Percentiles rank a stretch among this genome's conserved stretches.
Evolutionary conservation across 2,329 filamentous ascomycete species (phyloP).

Genomic region (Scytalidium sp.): DNA sequence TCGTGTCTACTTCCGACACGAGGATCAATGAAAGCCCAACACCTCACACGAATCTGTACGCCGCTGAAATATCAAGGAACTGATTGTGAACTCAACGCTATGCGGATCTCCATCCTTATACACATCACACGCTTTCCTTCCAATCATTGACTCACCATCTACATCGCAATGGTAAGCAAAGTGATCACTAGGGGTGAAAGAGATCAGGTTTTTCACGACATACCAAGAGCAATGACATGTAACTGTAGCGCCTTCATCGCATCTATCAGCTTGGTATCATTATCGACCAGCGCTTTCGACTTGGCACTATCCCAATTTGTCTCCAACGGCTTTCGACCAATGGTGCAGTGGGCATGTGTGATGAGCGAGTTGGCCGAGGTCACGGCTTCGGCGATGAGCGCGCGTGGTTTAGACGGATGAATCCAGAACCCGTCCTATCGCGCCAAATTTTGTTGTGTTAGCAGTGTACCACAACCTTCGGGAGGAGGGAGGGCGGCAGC

Average conservation of each 20-base stretch:
- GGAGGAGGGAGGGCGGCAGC: too few relatives aligned
- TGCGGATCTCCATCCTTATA: constrained; percentile 1
- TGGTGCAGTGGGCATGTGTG: not conserved
- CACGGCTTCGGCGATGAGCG: constrained; percentile 6
- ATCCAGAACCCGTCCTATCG: constrained; percentile 8
- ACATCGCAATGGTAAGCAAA: too few relatives aligned
- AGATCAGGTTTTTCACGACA: constrained; percentile 2
- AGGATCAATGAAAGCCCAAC: constrained; percentile 4
- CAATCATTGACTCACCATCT: not conserved
- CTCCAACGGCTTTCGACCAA: constrained; percentile 5
- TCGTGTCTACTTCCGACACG: too few relatives aligned
- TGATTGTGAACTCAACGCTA: constrained; percentile 3
- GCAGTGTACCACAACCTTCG: too few relatives aligned
- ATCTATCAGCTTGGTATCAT: constrained; percentile 2
- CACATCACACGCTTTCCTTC: constrained; percentile 3
- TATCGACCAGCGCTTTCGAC: constrained; percentile 5
- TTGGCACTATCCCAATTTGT: constrained; percentile 6
- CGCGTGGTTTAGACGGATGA: constrained; percentile 5
- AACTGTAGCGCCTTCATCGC: constrained; percentile 4
- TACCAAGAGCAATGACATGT: too few relatives aligned
- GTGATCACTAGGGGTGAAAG: constrained; percentile 2
- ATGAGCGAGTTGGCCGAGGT: constrained; percentile 6
- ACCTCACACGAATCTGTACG: not conserved
- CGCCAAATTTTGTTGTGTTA: constrained; percentile 6
- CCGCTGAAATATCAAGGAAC: constrained; percentile 3